Percentiles rank a stretch among this genome's conserved stretches.
These are phyloP conservation scores for Rhododendron simsii DNA, from an alignment of 148 eudicot genomes.

Conservation along the genomic window DNA sequence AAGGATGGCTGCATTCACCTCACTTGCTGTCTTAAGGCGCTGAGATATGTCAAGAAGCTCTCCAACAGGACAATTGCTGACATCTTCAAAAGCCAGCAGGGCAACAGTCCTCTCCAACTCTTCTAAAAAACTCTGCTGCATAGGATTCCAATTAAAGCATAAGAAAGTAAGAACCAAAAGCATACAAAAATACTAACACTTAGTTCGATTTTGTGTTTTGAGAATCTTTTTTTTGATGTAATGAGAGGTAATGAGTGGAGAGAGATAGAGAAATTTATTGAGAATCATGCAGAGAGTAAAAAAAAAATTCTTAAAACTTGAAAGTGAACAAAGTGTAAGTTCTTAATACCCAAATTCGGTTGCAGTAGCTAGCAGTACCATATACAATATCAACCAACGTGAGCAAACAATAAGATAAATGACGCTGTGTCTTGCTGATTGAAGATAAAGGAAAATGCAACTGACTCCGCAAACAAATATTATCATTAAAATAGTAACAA, in stretches of 20 bases:
- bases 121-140: conserved; percentile 82
- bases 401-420: not conserved
- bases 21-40: conserved; percentile 94
- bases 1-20: conserved; percentile 98
- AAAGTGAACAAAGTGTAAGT: no score
- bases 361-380: not conserved
- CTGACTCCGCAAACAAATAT: not conserved
- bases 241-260: no score
- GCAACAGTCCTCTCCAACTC: conserved; percentile 94
- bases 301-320: no score
- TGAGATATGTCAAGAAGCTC: conserved; percentile 87
- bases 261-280: no score
- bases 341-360: not conserved
- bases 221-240: no score
- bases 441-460: not conserved
- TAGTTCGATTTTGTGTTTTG: no score
- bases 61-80: conserved; percentile 65
- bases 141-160: not conserved
- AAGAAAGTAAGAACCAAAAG: conserved; percentile 7
- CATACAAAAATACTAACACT: not conserved
- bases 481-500: not conserved
- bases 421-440: not conserved
- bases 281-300: no score
- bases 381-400: not conserved
- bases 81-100: conserved; percentile 90